Evolutionary conservation across 306 rosid species (phyloP), one percentile per base, ranked within the genome.

Genomic region (Dryas drummondii): DNA sequence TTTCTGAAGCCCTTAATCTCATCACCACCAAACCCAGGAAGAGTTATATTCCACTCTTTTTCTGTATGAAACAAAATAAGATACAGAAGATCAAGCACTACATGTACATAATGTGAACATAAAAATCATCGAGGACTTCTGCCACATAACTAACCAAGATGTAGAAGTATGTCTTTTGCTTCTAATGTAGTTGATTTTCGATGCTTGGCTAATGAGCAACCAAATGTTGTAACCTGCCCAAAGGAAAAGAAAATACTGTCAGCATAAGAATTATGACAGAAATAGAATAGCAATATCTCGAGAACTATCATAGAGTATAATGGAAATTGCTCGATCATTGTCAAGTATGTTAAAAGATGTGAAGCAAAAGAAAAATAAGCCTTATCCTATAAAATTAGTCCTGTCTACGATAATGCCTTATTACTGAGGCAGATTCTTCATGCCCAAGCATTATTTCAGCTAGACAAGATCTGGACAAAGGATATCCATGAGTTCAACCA

Each of bases 141-240:
- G 78, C 78, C 48, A 63, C 68, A 78, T 52, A 78, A 87, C 96
- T 77, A 78, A 94, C 97, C 97, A 62, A 94, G 86, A 87, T 92
- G 96, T 72, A 92, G 77, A 77, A 94, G 99, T 84, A 94, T 85
- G 86, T 94, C 99, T 72, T 90, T 94, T 47, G 97, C 90, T 77
- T 94, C 97, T 83, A 94, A 79, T 5, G 88, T 86, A 49, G 88
- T 78, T 52, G 99, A 94, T 85, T 92, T 94, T 47, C 97, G 80
- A 84, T 94, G 99, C 86, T 94, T 94, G 78, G 97, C 97, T 49
- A 94, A 75, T 12, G 92, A 90, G 86, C 99, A 94, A 68, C 99
- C 94, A 82, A 91, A 94, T 78, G 91, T 89, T 19, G 90, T 90
- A 76, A 94, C 87, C 99, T 94, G 79, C 79, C 54, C 56, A 83